Base-by-base conservation (phyloP, 2,329 filamentous ascomycete species). In the Scytalidium lignicola region DNA sequence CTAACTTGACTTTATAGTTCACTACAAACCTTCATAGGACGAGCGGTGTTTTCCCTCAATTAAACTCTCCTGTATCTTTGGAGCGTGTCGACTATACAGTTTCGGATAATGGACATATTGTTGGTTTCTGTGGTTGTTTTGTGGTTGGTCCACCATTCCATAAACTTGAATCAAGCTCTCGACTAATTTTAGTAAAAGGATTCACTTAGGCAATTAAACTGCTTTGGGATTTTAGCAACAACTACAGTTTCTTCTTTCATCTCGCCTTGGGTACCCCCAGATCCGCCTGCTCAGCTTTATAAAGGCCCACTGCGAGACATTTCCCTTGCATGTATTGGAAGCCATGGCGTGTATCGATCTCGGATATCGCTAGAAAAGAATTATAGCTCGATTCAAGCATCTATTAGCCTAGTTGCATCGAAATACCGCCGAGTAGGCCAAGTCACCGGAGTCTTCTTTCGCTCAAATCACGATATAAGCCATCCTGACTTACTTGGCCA, bases 401-500 rank as follows among this genome's bases (percentile, higher is more conserved):
- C 45, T 19, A 39, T 45, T 20, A 51, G 41, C 13, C 46, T 40
- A 20, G 28, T n/a, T 13, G 21, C 13, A 22, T 46, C 43, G n/a
- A 51, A 42, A 40, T 51, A 53, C 40, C 46, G 49, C 22, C 32
- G 40, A 18, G 26, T 20, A 20, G 43, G 43, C 2, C 43, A 53
- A 29, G 46, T 53, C 12, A 53, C 49, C 28, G 49, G 49, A 13
- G 44, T 51, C 15, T 37, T 53, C 39, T 51, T 53, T 32, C 49
- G 32, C 42, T 26, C 40, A 49, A 39, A 21, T 13, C 6, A 29
- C 26, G 23, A 47, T 22, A 7, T 3, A 13, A 47, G 29, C 19
- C 19, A 49, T 28, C 48, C 48, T 41, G 48, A 51, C 17, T 43
- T 53, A 19, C 44, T 53, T 46, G 48, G 48, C n/a, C 48, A 53